Conservation (phyloP, 805 yeast species). For the Saturnispora serradocipensis region DNA sequence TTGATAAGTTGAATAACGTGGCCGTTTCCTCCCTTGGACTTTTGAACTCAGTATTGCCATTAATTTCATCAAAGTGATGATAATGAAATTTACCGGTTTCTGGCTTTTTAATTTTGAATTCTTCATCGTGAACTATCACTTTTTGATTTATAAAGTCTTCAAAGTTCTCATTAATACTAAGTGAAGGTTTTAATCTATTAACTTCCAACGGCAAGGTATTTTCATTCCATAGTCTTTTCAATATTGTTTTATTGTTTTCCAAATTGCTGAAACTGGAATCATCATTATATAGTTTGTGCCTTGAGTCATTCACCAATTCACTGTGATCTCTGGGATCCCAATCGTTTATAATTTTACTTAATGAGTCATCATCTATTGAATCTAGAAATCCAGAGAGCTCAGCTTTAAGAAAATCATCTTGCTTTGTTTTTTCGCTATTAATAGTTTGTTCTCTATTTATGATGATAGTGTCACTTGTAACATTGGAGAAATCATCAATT, state of each 20-base stretch:
- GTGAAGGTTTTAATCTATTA: background rate
- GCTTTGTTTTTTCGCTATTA: background rate
- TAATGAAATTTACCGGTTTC: slow-evolving; percentile 16
- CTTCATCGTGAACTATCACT: slow-evolving; percentile 25
- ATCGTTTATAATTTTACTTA: slow-evolving; percentile 32
- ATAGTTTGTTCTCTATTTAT: background rate
- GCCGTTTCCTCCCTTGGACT: slow-evolving; percentile 19
- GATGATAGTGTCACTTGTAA: slow-evolving; percentile 3
- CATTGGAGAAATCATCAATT: background rate
- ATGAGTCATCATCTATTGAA: slow-evolving; percentile 22
- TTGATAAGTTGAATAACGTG: slow-evolving; percentile 9
- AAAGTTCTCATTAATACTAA: slow-evolving; percentile 15
- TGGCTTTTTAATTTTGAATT: slow-evolving; percentile 21
- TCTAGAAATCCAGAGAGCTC: background rate
- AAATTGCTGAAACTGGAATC: background rate
- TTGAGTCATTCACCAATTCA: slow-evolving; percentile 1
- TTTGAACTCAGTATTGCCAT: background rate
- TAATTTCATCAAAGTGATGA: slow-evolving; percentile 5
- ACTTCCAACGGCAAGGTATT: background rate
- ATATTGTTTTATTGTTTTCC: slow-evolving; percentile 14
- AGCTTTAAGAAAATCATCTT: background rate
- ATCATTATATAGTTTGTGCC: background rate
- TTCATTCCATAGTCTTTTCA: slow-evolving; percentile 22
- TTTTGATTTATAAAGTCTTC: slow-evolving; percentile 25
- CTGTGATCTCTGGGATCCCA: slow-evolving; percentile 23